These are phyloP conservation scores for Phanerochaete sordida DNA, from an alignment of 768 basidiomycete species.

Conservation along the genomic window DNA sequence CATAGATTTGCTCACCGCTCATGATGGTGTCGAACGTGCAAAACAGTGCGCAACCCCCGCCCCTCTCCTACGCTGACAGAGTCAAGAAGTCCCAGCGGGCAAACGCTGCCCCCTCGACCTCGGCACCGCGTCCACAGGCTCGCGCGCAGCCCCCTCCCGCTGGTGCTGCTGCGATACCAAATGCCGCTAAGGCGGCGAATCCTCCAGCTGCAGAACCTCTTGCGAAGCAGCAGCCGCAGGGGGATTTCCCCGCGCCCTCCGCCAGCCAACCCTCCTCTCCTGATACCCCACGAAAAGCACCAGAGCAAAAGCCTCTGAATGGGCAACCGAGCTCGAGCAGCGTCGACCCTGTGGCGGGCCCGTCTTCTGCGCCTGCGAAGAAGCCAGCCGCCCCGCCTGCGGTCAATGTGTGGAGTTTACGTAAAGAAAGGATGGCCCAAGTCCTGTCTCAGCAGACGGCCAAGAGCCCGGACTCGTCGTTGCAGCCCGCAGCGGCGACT, in stretches of 20 bases:
- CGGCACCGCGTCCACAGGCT: constrained; percentile 9
- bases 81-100: constrained; percentile 36
- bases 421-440: constrained; percentile 33
- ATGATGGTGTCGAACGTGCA: constrained; percentile 28
- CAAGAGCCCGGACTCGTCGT: neutral
- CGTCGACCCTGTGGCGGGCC: constrained; percentile 6
- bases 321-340: neutral
- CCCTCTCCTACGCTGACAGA: constrained; percentile 49
- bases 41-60: constrained; percentile 28
- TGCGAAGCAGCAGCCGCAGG: constrained; percentile 3
- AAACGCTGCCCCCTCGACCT: constrained; percentile 8
- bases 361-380: constrained; percentile 24
- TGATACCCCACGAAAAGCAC: neutral
- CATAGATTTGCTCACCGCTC: neutral
- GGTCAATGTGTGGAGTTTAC: constrained; percentile 41
- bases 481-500: neutral
- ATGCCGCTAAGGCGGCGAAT: constrained; percentile 2
- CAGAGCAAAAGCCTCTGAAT: neutral
- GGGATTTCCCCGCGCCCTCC: neutral
- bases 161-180: neutral
- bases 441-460: neutral
- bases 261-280: neutral
- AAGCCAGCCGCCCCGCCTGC: constrained; percentile 20
- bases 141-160: neutral
- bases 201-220: neutral